phyloP scores from a whole-genome alignment of 2,329 filamentous ascomycete species.

The Fusarium anguioides region DNA sequence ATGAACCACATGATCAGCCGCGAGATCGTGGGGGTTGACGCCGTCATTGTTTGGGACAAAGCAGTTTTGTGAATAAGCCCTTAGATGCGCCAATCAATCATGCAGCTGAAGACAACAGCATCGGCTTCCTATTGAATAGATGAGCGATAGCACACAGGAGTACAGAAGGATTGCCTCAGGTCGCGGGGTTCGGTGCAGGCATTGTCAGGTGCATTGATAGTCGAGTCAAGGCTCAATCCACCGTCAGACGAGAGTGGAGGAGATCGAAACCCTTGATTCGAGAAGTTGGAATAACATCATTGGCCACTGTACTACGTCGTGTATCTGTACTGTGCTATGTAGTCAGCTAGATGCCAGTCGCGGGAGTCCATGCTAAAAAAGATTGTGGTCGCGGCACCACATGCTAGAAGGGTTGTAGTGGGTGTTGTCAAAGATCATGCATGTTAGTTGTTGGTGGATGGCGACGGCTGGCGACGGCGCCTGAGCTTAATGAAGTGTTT shows the following conservation, averaged over 20 bases:
- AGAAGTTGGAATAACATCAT: not conserved
- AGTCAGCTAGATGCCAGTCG: not conserved
- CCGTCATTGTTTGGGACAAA: conserved; percentile 27
- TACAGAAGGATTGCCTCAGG: conserved; percentile 3
- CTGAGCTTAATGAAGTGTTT: not conserved
- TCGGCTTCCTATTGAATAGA: not conserved
- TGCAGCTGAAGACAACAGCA: not conserved
- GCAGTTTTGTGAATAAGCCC: conserved; percentile 23
- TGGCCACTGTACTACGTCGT: too few species aligned
- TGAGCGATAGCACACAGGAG: not conserved
- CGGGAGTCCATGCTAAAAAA: not conserved
- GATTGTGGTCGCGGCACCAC: not conserved
- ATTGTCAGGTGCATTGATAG: conserved; percentile 12
- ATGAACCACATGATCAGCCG: conserved; percentile 32
- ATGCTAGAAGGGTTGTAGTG: not conserved
- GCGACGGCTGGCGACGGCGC: conserved; percentile 30
- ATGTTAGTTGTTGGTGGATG: conserved; percentile 23
- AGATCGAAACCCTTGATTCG: not conserved
- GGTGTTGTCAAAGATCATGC: conserved; percentile 6
- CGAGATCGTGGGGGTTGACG: conserved; percentile 24
- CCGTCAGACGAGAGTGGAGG: conserved; percentile 2
- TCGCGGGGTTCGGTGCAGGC: conserved; percentile 20
- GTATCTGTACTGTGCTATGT: too few species aligned
- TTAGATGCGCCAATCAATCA: conserved; percentile 22
- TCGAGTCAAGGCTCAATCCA: conserved; percentile 23